Evolutionary conservation across 257 asterid genomes (phyloP).

Genomic region (Fraxinus excelsior): DNA sequence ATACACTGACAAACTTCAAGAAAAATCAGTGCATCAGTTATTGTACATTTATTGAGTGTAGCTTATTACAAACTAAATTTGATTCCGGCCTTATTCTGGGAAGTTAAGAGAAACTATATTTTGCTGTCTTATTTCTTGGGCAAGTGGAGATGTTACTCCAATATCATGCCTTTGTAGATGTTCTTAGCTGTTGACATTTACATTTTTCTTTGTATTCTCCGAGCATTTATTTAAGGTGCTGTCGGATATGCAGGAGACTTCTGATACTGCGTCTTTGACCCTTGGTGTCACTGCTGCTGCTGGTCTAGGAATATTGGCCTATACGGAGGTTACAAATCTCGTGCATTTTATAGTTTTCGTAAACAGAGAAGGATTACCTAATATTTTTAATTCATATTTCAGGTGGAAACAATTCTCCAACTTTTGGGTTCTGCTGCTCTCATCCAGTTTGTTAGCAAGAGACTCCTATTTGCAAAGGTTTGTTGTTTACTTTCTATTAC

Average conservation of each 20-base stretch:
- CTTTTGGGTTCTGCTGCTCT: constrained; percentile 84
- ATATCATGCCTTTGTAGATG: not conserved
- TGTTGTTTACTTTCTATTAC: not conserved
- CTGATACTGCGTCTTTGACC: constrained; percentile 50
- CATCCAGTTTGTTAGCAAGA: constrained; percentile 79
- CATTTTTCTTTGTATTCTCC: not conserved
- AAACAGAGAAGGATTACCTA: not conserved
- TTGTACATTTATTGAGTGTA: not conserved
- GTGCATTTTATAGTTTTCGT: not conserved
- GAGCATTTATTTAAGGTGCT: constrained; percentile 6
- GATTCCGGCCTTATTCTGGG: not conserved
- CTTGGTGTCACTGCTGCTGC: constrained; percentile 77
- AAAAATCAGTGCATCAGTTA: too few species aligned
- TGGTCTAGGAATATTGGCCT: constrained; percentile 73
- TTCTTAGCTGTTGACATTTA: not conserved
- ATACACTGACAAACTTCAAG: too few species aligned
- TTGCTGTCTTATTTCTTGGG: not conserved
- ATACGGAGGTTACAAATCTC: constrained; percentile 62
- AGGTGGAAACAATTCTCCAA: constrained; percentile 88
- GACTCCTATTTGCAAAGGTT: constrained; percentile 89
- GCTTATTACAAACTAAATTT: not conserved
- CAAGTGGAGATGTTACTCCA: not conserved
- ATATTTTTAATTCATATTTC: constrained; percentile 25
- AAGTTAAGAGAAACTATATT: not conserved
- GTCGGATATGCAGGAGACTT: constrained; percentile 53